phyloP scores from a whole-genome alignment of 208 protist species.

The Trypanosoma brucei region DNA sequence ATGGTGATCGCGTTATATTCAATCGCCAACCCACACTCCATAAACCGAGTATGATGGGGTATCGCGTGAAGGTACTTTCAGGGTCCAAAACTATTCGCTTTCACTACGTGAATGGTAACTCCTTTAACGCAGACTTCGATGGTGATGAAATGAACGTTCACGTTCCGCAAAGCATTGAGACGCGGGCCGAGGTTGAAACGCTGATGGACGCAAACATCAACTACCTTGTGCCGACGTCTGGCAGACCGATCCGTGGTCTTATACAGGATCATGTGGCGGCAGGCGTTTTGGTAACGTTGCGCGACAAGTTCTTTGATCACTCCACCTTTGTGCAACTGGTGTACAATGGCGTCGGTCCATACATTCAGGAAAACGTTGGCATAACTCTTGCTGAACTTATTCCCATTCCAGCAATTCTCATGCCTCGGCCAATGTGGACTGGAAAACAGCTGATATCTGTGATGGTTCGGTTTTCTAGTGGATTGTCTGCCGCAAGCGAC shows the following conservation, averaged over 20 bases:
- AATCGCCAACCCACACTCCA: slow-evolving; percentile 99
- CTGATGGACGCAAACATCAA: slow-evolving; percentile 96
- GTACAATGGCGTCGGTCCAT: slow-evolving; percentile 85
- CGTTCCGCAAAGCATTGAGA: slow-evolving; percentile 95
- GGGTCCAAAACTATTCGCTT: slow-evolving; percentile 96
- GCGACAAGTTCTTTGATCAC: slow-evolving; percentile 95
- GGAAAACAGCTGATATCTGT: slow-evolving; percentile 97
- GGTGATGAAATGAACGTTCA: slow-evolving; percentile 99
- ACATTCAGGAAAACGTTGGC: slow-evolving; percentile 49
- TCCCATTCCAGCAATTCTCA: slow-evolving; percentile 92
- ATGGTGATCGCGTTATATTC: slow-evolving; percentile 97
- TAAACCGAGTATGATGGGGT: slow-evolving; percentile 98
- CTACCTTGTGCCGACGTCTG: slow-evolving; percentile 94
- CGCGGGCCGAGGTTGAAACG: slow-evolving; percentile 92
- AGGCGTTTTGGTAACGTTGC: slow-evolving; percentile 94
- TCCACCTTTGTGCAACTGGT: slow-evolving; percentile 93
- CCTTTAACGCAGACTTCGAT: slow-evolving; percentile 99
- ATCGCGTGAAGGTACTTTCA: slow-evolving; percentile 91
- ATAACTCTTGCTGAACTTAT: slow-evolving; percentile 72
- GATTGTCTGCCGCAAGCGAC: slow-evolving; percentile 19
- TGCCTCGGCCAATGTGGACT: slow-evolving; percentile 93
- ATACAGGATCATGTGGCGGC: slow-evolving; percentile 99
- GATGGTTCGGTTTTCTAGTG: slow-evolving; percentile 80
- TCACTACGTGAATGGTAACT: slow-evolving; percentile 99
- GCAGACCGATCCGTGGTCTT: slow-evolving; percentile 98